Evolutionary conservation across 495 filamentous ascomycete genomes (phyloP).

Genomic region (Chaetomium cochliodes): DNA sequence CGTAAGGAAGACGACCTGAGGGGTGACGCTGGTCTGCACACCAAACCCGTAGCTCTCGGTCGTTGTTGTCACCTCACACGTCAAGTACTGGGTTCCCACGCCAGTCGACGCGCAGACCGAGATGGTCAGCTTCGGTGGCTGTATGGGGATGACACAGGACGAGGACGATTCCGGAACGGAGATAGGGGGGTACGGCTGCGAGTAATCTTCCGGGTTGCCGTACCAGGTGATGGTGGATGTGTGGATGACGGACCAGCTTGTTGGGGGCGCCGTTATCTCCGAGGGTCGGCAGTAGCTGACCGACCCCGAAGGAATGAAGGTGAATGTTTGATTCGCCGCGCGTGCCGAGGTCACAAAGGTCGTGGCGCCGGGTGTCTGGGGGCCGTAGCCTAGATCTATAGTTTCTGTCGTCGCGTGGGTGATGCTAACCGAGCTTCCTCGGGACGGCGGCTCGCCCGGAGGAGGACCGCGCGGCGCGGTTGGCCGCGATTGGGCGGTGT

Average conservation of each 20-base stretch:
- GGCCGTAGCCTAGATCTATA: slow-evolving; percentile 14
- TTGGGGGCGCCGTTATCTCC: slow-evolving; percentile 17
- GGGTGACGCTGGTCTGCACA: slow-evolving; percentile 13
- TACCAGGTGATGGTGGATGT: slow-evolving; percentile 48
- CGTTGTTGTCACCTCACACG: slow-evolving; percentile 27
- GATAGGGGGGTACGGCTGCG: slow-evolving; percentile 43
- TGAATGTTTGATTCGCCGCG: slow-evolving; percentile 19
- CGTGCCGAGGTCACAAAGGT: slow-evolving; percentile 18
- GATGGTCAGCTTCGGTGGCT: slow-evolving; percentile 38
- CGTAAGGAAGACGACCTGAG: slow-evolving; percentile 40
- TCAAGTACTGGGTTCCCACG: slow-evolving; percentile 29
- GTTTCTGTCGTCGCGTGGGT: background rate
- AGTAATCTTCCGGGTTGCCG: slow-evolving; percentile 45
- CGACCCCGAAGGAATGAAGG: slow-evolving; percentile 2
- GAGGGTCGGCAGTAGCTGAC: slow-evolving; percentile 26
- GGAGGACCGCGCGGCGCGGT: slow-evolving; percentile 17
- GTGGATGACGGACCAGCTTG: slow-evolving; percentile 43
- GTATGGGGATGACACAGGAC: slow-evolving; percentile 34
- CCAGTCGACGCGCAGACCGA: slow-evolving; percentile 41
- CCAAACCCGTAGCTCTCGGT: slow-evolving; percentile 28
- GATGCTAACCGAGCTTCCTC: background rate
- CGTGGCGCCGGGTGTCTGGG: background rate
- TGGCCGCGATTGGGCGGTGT: background rate
- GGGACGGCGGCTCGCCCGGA: background rate
- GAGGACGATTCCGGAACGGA: slow-evolving; percentile 34